Conservation (phyloP, 2,329 filamentous ascomycete genomes). For the Zasmidium angulare region DNA sequence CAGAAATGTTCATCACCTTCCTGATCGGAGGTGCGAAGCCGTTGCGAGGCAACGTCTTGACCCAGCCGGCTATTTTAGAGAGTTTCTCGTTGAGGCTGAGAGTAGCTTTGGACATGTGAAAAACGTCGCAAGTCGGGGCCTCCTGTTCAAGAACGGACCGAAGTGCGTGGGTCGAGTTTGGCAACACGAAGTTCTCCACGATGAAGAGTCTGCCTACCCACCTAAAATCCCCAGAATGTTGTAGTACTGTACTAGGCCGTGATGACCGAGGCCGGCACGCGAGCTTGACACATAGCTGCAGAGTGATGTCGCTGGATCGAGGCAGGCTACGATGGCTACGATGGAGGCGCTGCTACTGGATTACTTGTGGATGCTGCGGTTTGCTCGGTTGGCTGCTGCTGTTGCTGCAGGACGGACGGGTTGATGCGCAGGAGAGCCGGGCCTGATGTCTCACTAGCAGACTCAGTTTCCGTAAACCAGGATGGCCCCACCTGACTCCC, state of each 20-base stretch:
- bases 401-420: neutral
- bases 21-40: neutral
- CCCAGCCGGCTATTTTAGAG: neutral
- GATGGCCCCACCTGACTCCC: too few species aligned
- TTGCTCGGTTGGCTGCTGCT: neutral
- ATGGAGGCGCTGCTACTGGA: neutral
- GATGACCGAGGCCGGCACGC: neutral
- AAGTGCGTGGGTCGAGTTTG: neutral
- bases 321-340: neutral
- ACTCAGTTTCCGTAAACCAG: neutral
- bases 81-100: neutral
- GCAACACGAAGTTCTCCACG: neutral
- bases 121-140: neutral
- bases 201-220: neutral
- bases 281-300: conserved; percentile 3
- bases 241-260: too few species aligned
- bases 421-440: neutral
- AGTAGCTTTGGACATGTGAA: neutral
- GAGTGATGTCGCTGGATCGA: neutral
- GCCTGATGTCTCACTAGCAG: conserved; percentile 8
- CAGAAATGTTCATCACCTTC: neutral
- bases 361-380: neutral
- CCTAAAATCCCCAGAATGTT: too few species aligned
- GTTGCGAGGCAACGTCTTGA: conserved; percentile 2
- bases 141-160: neutral